These are phyloP conservation scores for Penicillium sp. DNA, from an alignment of 2,329 filamentous ascomycete genomes.

Conservation along the genomic window DNA sequence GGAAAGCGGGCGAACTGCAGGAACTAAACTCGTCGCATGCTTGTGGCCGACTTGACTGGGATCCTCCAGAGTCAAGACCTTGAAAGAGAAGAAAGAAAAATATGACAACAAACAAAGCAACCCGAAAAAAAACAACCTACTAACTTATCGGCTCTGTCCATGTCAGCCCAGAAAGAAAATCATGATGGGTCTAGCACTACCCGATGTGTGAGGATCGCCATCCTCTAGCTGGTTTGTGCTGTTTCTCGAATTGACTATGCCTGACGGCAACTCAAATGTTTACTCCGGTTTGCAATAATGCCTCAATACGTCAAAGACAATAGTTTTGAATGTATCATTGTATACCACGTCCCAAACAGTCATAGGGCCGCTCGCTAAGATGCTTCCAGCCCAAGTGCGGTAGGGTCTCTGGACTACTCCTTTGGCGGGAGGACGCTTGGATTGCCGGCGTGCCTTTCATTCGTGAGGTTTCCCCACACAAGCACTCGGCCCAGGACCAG, in stretches of 20 bases:
- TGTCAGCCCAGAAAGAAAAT: background rate
- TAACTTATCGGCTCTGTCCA: background rate
- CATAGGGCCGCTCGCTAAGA: background rate
- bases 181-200: background rate
- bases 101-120: background rate
- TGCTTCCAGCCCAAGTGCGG: background rate
- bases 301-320: background rate
- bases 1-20: slow-evolving; percentile 8
- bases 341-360: background rate
- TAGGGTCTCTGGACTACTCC: slow-evolving; percentile 4
- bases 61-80: background rate
- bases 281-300: background rate
- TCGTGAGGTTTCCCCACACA: slow-evolving; percentile 29
- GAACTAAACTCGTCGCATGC: slow-evolving; percentile 13
- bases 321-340: background rate
- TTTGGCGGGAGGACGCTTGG: background rate
- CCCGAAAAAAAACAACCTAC: background rate
- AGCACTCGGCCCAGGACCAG: slow-evolving; percentile 5
- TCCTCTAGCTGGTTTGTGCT: background rate
- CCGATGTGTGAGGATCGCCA: slow-evolving; percentile 5
- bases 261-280: background rate
- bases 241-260: background rate
- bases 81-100: background rate
- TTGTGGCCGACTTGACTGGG: slow-evolving; percentile 4
- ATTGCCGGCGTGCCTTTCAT: slow-evolving; percentile 13